Base-by-base conservation (phyloP, 2,329 filamentous ascomycete genomes). In the Davidsoniella neocaledoniae region DNA sequence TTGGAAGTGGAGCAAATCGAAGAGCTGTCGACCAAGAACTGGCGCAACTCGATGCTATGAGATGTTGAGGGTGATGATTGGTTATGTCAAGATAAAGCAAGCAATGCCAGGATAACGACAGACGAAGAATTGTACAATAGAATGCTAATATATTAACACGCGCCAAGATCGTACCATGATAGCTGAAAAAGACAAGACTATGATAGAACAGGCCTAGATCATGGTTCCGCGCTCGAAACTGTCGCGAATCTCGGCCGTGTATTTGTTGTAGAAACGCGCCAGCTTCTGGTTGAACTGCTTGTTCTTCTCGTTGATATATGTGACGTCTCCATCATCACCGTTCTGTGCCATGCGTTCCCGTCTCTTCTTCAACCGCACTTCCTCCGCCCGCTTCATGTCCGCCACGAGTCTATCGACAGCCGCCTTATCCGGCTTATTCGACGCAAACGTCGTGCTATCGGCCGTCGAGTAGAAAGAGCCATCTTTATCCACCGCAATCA, bases 241-340 rank as follows among this genome's bases (percentile, higher is more conserved):
- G 62, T 98, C 91, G 61, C 91, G 74, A 59, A 98, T 96, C 64
- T 98, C 91, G 29, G 84, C 79, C 43, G 91, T 98, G 66, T 98
- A 98, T 71, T 94, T 94, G 69, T 98, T 91, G 68, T 98, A 98
- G 69, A 96, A 98, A 57, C 91, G 74, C 49, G 83, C 73, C 64
- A 98, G 71, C 70, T 98, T 96, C 70, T 94, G 81, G 77, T 98
- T 98, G 71, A 98, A 98, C 73, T 95, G 87, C 73, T 96, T 96
- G 73, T 98, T 98, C 81, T 98, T 95, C 68, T 95, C 87, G 68
- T 98, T 98, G 76, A 98, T 98, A 67, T 94, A 96, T 6, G 90
- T 96, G 58, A 96, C 84, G 65, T 98, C 91, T 25, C 79, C 82
- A 44, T 88, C 84, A 55, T 94, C 87, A 52, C 88, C 86, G 55